A percentile compares a stretch with the other conserved stretches of the same genome.
These are phyloP conservation scores for Monilinia laxa DNA, from an alignment of 2,329 filamentous ascomycete genomes.

Conservation along the genomic window DNA sequence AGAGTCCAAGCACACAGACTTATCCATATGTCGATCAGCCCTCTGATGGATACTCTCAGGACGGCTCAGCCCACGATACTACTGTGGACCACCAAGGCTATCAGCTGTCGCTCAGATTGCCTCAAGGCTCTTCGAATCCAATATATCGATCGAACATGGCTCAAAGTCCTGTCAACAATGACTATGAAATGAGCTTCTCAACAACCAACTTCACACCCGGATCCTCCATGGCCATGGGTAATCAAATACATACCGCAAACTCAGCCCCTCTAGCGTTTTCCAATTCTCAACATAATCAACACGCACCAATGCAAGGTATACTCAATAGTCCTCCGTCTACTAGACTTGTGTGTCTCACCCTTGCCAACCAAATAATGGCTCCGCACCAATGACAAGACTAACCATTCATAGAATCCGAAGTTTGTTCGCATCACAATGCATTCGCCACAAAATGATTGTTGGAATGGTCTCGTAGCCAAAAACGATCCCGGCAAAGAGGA, in stretches of 20 bases:
- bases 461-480: not conserved
- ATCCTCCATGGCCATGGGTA: too few species aligned
- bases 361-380: not conserved
- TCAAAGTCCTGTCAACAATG: not conserved
- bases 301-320: not conserved
- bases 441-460: not conserved
- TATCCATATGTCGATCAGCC: not conserved
- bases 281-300: not conserved
- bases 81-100: not conserved
- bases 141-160: not conserved
- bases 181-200: not conserved
- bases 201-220: not conserved
- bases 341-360: not conserved
- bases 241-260: not conserved
- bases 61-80: not conserved
- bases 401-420: not conserved
- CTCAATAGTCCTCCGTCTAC: not conserved
- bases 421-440: not conserved
- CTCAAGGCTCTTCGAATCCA: not conserved
- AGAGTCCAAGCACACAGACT: not conserved
- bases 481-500: not conserved
- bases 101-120: not conserved
- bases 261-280: not conserved
- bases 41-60: not conserved
- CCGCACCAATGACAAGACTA: not conserved